These are phyloP conservation scores for Cyclostephanos tholiformis DNA, from an alignment of 108 stramenopile genomes.

Conservation along the genomic window DNA sequence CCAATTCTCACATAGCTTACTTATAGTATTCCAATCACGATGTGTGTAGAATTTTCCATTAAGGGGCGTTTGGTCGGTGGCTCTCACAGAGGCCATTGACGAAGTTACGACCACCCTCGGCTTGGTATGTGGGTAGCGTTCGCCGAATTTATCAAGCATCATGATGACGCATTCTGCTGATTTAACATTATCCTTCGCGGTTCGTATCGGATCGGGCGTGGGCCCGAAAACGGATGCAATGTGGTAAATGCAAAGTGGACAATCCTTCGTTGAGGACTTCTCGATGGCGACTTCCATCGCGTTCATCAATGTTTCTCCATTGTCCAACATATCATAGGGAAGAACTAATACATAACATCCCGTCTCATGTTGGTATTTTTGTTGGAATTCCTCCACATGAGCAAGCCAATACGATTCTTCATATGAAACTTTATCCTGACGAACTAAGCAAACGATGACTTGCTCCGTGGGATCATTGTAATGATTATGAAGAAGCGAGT, in stretches of 20 bases:
- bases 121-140: slow-evolving; percentile 13
- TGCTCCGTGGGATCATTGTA: slow-evolving; percentile 11
- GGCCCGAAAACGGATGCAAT: slow-evolving; percentile 85
- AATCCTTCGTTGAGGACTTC: slow-evolving; percentile 5
- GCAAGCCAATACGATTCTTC: slow-evolving; percentile 74
- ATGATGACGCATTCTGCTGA: slow-evolving; percentile 64
- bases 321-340: slow-evolving; percentile 85
- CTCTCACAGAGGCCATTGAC: slow-evolving; percentile 87
- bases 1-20: slow-evolving; percentile 72
- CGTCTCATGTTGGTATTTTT: neutral
- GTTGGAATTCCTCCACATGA: slow-evolving; percentile 14
- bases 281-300: slow-evolving; percentile 48
- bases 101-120: slow-evolving; percentile 70
- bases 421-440: slow-evolving; percentile 44
- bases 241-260: slow-evolving; percentile 69
- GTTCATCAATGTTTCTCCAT: slow-evolving; percentile 52
- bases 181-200: slow-evolving; percentile 72
- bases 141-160: slow-evolving; percentile 31
- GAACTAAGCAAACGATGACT: slow-evolving; percentile 66
- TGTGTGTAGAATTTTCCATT: slow-evolving; percentile 76
- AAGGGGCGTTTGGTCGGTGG: slow-evolving; percentile 69
- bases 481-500: slow-evolving; percentile 37
- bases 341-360: slow-evolving; percentile 47
- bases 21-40: slow-evolving; percentile 80
- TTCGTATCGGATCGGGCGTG: slow-evolving; percentile 73